phyloP scores from a whole-genome alignment of 1,139 yeast genomes.

The Wickerhamomyces sp. region DNA sequence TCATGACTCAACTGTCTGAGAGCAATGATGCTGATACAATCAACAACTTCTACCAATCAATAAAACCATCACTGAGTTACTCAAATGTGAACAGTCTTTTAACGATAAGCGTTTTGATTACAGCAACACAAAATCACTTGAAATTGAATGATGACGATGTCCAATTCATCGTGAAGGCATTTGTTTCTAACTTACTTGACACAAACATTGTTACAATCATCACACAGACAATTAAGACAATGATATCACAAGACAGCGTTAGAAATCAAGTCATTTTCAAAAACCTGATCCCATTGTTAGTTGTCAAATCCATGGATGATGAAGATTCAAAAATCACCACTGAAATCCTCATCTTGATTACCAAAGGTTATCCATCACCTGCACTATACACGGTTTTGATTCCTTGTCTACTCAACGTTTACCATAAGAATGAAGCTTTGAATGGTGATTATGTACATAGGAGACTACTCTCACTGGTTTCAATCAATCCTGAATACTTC shows the following conservation, averaged over 20 bases:
- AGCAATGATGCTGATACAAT: constrained; percentile 30
- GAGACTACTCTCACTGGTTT: constrained; percentile 48
- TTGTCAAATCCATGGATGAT: constrained; percentile 8
- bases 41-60: constrained; percentile 34
- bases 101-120: constrained; percentile 55
- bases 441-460: constrained; percentile 42
- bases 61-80: constrained; percentile 28
- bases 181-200: constrained; percentile 27
- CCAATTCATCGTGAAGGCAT: constrained; percentile 54
- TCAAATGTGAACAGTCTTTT: constrained; percentile 28
- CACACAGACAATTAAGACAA: constrained; percentile 19
- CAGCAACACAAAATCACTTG: constrained; percentile 44
- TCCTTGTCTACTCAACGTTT: constrained; percentile 12
- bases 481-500: constrained; percentile 46
- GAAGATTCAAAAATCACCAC: constrained; percentile 41
- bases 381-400: constrained; percentile 15
- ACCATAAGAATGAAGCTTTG: constrained; percentile 12
- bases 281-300: constrained; percentile 12
- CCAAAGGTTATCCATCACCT: constrained; percentile 31
- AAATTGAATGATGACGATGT: constrained; percentile 34
- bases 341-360: constrained; percentile 50
- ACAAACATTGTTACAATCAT: constrained; percentile 17
- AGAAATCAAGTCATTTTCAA: constrained; percentile 9
- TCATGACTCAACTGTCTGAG: constrained; percentile 32
- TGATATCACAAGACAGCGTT: constrained; percentile 2